These are phyloP conservation scores for Capsicum chinense DNA, from an alignment of 257 asterid genomes.

Conservation along the genomic window DNA sequence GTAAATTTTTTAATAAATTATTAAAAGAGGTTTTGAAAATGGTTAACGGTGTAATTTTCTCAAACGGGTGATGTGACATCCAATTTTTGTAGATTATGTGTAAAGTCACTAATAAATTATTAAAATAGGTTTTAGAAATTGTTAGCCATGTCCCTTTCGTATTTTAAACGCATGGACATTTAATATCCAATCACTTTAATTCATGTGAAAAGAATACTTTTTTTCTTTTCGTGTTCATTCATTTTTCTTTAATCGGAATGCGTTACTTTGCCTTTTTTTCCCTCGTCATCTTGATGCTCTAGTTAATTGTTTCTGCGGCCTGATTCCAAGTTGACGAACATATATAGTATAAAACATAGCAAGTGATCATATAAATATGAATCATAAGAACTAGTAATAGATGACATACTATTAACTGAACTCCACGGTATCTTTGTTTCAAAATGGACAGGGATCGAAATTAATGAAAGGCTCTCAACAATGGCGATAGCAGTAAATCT, in stretches of 20 bases:
- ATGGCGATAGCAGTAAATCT: conserved; percentile 85
- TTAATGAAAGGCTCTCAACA: conserved; percentile 72
- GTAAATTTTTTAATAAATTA: too few species aligned
- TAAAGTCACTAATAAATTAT: background rate
- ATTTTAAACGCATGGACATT: background rate
- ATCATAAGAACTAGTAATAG: background rate
- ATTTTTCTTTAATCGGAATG: background rate
- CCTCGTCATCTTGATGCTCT: background rate
- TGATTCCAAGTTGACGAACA: background rate
- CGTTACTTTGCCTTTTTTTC: background rate
- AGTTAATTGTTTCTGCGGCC: background rate
- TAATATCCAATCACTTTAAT: background rate
- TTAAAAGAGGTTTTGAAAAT: too few species aligned
- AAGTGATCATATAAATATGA: background rate
- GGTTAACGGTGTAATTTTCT: too few species aligned
- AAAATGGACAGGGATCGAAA: conserved; percentile 58
- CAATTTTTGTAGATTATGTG: background rate
- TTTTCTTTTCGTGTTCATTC: background rate
- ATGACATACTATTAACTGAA: background rate
- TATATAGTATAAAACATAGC: background rate
- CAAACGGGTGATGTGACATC: background rate
- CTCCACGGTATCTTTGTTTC: too few species aligned
- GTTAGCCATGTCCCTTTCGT: background rate
- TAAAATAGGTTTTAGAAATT: background rate
- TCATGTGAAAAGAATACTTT: background rate